Base-by-base conservation (phyloP, 345 rosid species). In the Noccaea caerulescens region DNA sequence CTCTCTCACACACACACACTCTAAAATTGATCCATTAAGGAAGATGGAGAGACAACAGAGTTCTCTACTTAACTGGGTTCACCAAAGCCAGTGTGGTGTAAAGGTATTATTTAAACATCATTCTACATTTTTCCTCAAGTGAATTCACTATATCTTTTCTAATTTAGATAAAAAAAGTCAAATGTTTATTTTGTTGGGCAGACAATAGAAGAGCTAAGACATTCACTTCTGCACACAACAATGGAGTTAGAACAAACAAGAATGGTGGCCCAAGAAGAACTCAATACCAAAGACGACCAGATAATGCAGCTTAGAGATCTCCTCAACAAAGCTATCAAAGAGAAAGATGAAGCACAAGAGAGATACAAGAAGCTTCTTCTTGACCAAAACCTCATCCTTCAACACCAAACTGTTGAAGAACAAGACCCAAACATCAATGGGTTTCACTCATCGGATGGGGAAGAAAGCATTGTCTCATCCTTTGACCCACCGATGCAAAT, bases 381-480 rank as follows among this genome's bases (percentile, higher is more conserved):
- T 25, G 86, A 89, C 75, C 88, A 84, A 44, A 73, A 86, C 16
- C 43, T 85, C 14, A 41, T 84, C 41, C 68, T 81, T 43, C 88
- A 83, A 14, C 90, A 85, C 13, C 84, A 70, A 38, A 91, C 85
- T 38, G 93, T 82, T 30, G 97, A 91, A 23, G 93, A 77, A 5
- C 63, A 71, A 42, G 76, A 77, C 0, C 84, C 85, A 62, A 77
- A 80, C 84, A 75, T 46, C 47, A 63, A 85, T 75, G 89, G 89
- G 16, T 80, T 91, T 73, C 89, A 84, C 0, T 87, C 90, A n/a
- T 89, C 99, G 0, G 99, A 94, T 53, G 87, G 98, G 10, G 98
- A 94, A 46, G 98, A 91, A 75, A 91, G 95, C 86, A 89, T 86
- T 11, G 99, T 94, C 60, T 93, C 98, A 6, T 91, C 97, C 14